phyloP scores from a whole-genome alignment of 306 rosid species.

The Fragaria ananassa region DNA sequence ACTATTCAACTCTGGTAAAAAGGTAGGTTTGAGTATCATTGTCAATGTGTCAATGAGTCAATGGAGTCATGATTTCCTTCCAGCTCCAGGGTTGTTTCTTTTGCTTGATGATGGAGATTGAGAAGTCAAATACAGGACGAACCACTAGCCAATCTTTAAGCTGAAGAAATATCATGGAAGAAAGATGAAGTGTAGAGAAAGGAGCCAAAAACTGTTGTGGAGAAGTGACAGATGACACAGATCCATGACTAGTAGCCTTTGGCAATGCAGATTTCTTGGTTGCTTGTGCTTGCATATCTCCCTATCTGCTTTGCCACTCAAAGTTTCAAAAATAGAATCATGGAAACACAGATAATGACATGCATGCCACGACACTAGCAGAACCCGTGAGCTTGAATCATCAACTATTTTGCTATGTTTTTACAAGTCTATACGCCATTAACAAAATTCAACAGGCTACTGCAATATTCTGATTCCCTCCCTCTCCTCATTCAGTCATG shows the following conservation, averaged over 20 bases:
- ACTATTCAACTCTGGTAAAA: background rate
- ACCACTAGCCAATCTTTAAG: conserved; percentile 11
- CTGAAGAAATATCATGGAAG: conserved; percentile 19
- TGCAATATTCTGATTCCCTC: background rate
- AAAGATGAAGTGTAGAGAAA: background rate
- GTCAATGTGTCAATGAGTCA: conserved; percentile 3
- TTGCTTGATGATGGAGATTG: background rate
- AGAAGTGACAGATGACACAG: conserved; percentile 31
- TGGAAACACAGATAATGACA: conserved; percentile 6
- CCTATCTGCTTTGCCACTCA: conserved; percentile 5
- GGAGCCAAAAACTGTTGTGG: conserved; percentile 25
- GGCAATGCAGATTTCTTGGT: conserved; percentile 18
- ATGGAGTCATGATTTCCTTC: background rate
- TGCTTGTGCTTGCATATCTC: conserved; percentile 22
- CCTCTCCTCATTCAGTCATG: background rate
- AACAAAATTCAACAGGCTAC: background rate
- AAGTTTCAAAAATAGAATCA: conserved; percentile 32
- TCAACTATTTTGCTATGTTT: background rate
- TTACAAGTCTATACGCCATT: background rate
- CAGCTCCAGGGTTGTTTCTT: background rate
- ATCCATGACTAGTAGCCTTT: conserved; percentile 22
- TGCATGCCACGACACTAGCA: background rate
- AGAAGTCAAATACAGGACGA: background rate
- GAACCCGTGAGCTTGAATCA: conserved; percentile 4
- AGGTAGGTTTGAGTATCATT: background rate